Conservation (phyloP, 164 flowering plant genomes). For the Magnolia kwangsiensis region DNA sequence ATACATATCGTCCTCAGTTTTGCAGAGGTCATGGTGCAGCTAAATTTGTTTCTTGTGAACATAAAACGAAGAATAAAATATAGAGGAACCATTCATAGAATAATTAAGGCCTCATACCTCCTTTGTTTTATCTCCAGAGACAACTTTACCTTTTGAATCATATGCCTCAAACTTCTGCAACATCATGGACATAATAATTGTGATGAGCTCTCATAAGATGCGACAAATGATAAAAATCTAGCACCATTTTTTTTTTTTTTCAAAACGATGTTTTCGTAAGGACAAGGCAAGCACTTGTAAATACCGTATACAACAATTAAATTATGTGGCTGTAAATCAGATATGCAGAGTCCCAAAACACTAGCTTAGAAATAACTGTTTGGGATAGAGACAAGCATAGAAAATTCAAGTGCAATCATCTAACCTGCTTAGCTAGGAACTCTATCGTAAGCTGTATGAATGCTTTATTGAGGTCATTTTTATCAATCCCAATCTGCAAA, state of each 20-base stretch:
- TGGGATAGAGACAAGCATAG: not conserved
- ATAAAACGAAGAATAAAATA: no score
- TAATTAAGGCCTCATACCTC: conserved; percentile 47
- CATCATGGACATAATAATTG: not conserved
- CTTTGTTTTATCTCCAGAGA: conserved; percentile 79
- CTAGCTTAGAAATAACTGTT: not conserved
- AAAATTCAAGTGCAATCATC: not conserved
- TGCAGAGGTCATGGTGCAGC: no score
- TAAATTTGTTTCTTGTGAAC: no score
- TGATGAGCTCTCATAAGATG: not conserved
- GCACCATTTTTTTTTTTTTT: not conserved
- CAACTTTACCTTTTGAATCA: conserved; percentile 59
- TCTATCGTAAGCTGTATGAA: conserved; percentile 93
- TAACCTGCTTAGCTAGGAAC: conserved; percentile 87
- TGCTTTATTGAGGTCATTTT: conserved; percentile 62
- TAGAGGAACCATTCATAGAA: not conserved
- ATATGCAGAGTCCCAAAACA: not conserved
- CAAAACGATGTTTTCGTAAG: not conserved
- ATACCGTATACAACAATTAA: not conserved
- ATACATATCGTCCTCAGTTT: no score
- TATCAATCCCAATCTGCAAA: conserved; percentile 87
- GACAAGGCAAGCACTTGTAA: not conserved
- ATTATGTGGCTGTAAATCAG: not conserved
- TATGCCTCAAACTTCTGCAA: conserved; percentile 93
- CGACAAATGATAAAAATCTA: not conserved